A percentile compares a stretch with the other conserved stretches of the same genome.
These are phyloP conservation scores for Blastobotrys aristatus DNA, from an alignment of 1,139 yeast genomes.

Conservation along the genomic window DNA sequence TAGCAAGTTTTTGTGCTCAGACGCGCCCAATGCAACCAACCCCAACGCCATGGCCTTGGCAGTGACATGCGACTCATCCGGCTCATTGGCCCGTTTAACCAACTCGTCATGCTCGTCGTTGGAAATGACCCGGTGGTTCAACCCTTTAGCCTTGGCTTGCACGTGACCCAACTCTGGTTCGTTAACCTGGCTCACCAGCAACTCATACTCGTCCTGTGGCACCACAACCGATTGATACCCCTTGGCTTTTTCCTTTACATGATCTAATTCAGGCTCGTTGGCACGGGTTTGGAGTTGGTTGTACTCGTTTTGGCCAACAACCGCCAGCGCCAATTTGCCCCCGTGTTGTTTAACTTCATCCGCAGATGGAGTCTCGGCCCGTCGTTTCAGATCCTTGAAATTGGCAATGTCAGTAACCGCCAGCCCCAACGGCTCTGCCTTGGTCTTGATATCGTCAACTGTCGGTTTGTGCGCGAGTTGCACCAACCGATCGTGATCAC, in stretches of 20 bases:
- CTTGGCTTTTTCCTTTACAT: slow-evolving; percentile 36
- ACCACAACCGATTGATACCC: slow-evolving; percentile 24
- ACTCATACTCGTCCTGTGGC: slow-evolving; percentile 23
- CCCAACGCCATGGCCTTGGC: slow-evolving; percentile 34
- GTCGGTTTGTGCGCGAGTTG: slow-evolving; percentile 19
- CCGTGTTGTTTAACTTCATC: slow-evolving; percentile 26
- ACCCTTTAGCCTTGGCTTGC: slow-evolving; percentile 18
- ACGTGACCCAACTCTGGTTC: slow-evolving; percentile 25
- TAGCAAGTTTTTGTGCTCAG: slow-evolving; percentile 25
- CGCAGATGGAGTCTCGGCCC: slow-evolving; percentile 25
- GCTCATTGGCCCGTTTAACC: slow-evolving; percentile 19
- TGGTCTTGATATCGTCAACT: slow-evolving; percentile 17
- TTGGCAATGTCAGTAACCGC: slow-evolving; percentile 24
- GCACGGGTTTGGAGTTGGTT: slow-evolving; percentile 30
- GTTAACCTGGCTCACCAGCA: slow-evolving; percentile 21
- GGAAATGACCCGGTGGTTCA: slow-evolving; percentile 46
- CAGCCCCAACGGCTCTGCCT: slow-evolving; percentile 21
- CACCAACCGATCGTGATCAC: slow-evolving; percentile 15
- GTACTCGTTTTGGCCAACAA: slow-evolving; percentile 26
- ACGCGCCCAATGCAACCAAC: slow-evolving; percentile 26
- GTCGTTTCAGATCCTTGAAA: slow-evolving; percentile 24
- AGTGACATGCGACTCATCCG: slow-evolving; percentile 28
- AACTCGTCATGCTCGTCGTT: slow-evolving; percentile 29
- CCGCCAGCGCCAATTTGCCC: slow-evolving; percentile 21
- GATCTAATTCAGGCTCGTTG: slow-evolving; percentile 35